phyloP scores from a whole-genome alignment of 176 grass and related monocot species.

The Eremochloa ophiuroides region DNA sequence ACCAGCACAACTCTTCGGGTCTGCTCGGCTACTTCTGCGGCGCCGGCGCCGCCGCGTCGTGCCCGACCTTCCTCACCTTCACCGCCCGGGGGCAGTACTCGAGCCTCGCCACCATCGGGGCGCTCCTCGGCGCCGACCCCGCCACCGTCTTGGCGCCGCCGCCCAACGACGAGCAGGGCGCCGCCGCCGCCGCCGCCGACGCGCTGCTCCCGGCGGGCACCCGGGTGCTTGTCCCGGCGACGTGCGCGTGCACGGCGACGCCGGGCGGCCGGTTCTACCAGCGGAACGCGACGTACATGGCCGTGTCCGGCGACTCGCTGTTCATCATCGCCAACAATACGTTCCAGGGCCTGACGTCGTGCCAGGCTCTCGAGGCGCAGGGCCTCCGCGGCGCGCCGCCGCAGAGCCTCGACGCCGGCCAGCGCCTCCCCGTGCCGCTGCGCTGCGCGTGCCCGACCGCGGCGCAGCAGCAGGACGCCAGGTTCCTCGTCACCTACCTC shows the following conservation, averaged over 20 bases:
- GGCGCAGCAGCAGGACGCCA: constrained; percentile 30
- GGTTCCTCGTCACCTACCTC: constrained; percentile 60
- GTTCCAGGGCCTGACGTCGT: constrained; percentile 63
- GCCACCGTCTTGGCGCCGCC: constrained; percentile 5
- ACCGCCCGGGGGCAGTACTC: constrained; percentile 11
- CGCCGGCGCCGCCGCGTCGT: constrained; percentile 17
- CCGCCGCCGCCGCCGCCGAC: background rate
- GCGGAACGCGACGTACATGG: constrained; percentile 46
- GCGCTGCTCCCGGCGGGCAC: constrained; percentile 6
- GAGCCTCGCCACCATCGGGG: constrained; percentile 22
- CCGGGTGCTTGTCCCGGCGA: constrained; percentile 41
- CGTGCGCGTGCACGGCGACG: constrained; percentile 46
- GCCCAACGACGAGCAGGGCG: too few relatives aligned
- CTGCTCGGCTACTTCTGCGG: constrained; percentile 70
- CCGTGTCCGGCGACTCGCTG: constrained; percentile 4
- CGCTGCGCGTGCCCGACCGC: constrained; percentile 71
- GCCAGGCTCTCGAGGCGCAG: constrained; percentile 57
- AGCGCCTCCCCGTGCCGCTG: constrained; percentile 37
- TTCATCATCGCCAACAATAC: constrained; percentile 38
- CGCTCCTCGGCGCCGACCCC: constrained; percentile 43
- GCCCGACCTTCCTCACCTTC: constrained; percentile 72
- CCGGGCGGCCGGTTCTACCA: constrained; percentile 35
- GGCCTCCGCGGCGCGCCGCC: constrained; percentile 4
- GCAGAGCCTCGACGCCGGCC: background rate
- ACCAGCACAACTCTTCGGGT: constrained; percentile 38